Base-by-base conservation (phyloP, 1,139 yeast genomes). In the Citeromyces hawaiiensis region DNA sequence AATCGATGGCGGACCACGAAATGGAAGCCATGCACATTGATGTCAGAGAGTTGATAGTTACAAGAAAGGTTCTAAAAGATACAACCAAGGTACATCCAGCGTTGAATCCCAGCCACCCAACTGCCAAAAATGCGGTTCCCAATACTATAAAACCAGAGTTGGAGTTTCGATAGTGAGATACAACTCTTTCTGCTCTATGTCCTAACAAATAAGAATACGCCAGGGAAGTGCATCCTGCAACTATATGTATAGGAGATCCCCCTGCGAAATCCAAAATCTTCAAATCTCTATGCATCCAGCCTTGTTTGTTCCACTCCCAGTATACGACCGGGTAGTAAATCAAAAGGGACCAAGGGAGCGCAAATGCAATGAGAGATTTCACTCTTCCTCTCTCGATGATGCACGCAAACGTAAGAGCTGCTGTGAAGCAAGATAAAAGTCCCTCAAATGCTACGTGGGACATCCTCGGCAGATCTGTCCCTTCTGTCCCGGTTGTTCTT, bases 71-170 rank as follows among this genome's bases (percentile, higher is more conserved):
- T 8, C 43, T 39, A 16, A 37, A 17, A 32, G 44, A 43, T 4
- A 47, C 42, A 4, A 45, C 38, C 36, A 65, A 70, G 42, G 83
- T 72, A 8, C 81, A 68, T 43, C 81, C 83, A 27, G 86, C 86
- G 51, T 80, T 80, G 64, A 80, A 80, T 31, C 80, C 82, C 38
- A 79, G 66, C 88, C 88, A 80, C 5, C 88, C 88, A 44, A 76
- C 39, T 16, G 41, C 39, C 37, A 47, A 41, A 15, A 49, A 41
- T 4, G 44, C 15, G 10, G 52, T 68, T n/a, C 76, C 76, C 48
- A 69, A 56, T 45, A 68, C 64, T 36, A 70, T 66, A 43, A 70
- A 64, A 36, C 70, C 65, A 40, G 67, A 61, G 52, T 68, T 69
- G 52, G 69, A 74, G 16, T 76, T 72, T 44, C 76, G 58, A 51